Evolutionary conservation across 768 basidiomycete species (phyloP).

Genomic region (Lyophyllum shimeji): DNA sequence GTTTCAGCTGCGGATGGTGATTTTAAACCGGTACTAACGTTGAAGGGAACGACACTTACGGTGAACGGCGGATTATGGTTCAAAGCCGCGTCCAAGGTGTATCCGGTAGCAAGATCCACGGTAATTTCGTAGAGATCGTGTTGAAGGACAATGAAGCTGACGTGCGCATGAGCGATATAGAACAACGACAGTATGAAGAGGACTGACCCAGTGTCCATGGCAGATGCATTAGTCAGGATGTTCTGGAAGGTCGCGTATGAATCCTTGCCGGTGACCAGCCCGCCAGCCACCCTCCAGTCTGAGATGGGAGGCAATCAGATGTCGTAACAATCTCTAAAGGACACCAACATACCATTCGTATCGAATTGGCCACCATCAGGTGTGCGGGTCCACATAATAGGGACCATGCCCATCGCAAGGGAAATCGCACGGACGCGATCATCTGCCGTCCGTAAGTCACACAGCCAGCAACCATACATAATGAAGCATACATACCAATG

Average conservation of each 20-base stretch:
- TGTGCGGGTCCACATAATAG: conserved; percentile 86
- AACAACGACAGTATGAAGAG: background rate
- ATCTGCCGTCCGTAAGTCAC: conserved; percentile 42
- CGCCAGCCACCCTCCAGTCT: conserved; percentile 90
- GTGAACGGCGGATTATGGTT: conserved; percentile 62
- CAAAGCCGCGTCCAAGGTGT: conserved; percentile 78
- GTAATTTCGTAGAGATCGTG: conserved; percentile 85
- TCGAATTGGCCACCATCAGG: conserved; percentile 59
- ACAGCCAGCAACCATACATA: background rate
- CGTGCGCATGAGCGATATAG: conserved; percentile 1
- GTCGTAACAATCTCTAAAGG: background rate
- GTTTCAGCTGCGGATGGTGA: conserved; percentile 46
- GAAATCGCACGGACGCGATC: conserved; percentile 91
- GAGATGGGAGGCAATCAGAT: conserved; percentile 19
- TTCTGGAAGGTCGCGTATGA: conserved; percentile 68
- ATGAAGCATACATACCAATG: conserved; percentile 46
- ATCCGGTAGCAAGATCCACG: conserved; percentile 88
- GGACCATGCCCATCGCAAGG: conserved; percentile 87
- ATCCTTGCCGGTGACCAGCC: conserved; percentile 61
- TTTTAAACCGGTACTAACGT: background rate
- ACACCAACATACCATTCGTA: conserved; percentile 57
- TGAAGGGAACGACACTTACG: conserved; percentile 34
- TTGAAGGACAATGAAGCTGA: conserved; percentile 83
- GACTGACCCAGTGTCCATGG: conserved; percentile 56
- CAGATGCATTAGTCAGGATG: conserved; percentile 71